phyloP scores from a whole-genome alignment of 805 yeast species.

The Yarrowia sp. region DNA sequence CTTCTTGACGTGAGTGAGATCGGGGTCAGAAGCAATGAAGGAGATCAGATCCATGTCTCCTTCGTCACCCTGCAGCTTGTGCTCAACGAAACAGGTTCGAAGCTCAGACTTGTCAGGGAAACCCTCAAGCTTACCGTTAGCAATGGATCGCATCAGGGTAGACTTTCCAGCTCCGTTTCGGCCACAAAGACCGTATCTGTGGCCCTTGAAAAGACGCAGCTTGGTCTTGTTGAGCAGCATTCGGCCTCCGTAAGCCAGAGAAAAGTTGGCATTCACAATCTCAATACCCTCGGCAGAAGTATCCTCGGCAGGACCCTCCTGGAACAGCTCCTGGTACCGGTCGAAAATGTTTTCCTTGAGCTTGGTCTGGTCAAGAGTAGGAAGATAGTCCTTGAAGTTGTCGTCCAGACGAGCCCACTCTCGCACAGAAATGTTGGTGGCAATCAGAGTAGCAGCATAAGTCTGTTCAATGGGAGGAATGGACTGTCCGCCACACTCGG shows the following conservation, averaged over 20 bases:
- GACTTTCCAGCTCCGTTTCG: conserved; percentile 99
- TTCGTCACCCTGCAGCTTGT: conserved; percentile 91
- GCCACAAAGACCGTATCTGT: conserved; percentile 96
- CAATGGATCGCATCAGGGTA: conserved; percentile 93
- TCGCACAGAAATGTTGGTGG: conserved; percentile 39
- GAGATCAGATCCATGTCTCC: conserved; percentile 84
- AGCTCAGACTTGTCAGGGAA: conserved; percentile 87
- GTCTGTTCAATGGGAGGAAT: conserved; percentile 37
- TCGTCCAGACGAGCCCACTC: conserved; percentile 39
- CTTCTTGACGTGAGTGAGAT: conserved; percentile 57
- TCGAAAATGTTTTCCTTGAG: conserved; percentile 36
- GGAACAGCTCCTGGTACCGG: conserved; percentile 40
- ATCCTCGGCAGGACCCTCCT: conserved; percentile 48
- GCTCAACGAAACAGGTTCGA: conserved; percentile 95
- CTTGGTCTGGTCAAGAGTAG: conserved; percentile 40
- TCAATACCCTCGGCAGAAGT: conserved; percentile 78
- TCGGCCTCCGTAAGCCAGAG: conserved; percentile 95
- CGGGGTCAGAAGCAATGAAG: conserved; percentile 87
- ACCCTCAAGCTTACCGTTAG: conserved; percentile 95
- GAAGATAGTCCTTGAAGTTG: conserved; percentile 48
- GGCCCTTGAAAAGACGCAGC: conserved; percentile 84
- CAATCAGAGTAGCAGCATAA: conserved; percentile 36
- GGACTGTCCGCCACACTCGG: conserved; percentile 43
- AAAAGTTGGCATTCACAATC: conserved; percentile 90
- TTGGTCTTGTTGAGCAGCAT: conserved; percentile 93